Evolutionary conservation across 176 grass and related monocot species (phyloP), one percentile per base, ranked within the genome.

Genomic region (Bromus sterilis): DNA sequence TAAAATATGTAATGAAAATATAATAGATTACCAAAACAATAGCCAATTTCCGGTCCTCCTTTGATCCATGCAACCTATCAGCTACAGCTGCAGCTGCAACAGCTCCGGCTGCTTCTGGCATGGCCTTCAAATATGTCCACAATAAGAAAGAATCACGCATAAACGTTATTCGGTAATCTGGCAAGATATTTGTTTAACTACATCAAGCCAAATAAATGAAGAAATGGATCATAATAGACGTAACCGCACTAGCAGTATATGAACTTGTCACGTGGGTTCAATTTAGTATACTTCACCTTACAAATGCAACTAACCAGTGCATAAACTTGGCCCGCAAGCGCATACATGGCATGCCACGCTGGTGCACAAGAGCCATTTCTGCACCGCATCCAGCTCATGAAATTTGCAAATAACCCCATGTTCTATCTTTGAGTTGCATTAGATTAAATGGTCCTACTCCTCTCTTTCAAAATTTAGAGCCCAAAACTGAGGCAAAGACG

Each of bases 81-180:
- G 91, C 96, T 82, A 99, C 84, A 86, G 96, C 93, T 63, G 93
- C 96, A 63, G 96, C 96, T 78, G 93, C 96, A 73, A 99, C 96
- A 89, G 93, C 93, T 82, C 96, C 96, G 36, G 91, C 93, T 82
- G 96, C 96, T 83, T 94, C 91, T 82, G 96, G 96, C 91, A 99
- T 99, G n/a, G 83, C 90, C 88, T 95, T 79, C 76, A 74, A 74
- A 84, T 83, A 29, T 59, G 65, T 91, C 51, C 80, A 79, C 70
- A 75, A 39, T 40, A 80, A 79, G 48, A 74, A 87, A 85, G 5
- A 85, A 82, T 77, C 67, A 85, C 78, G 60, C 44, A 63, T 15
- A 79, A 76, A 57, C 9, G 61, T 62, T 15, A 77, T 68, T 72
- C 23, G 9, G 32, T 49, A 73, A 49, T 20, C 42, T 80, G 12